These are phyloP conservation scores for Flagelloscypha sp. DNA, from an alignment of 768 basidiomycete species.

Conservation along the genomic window DNA sequence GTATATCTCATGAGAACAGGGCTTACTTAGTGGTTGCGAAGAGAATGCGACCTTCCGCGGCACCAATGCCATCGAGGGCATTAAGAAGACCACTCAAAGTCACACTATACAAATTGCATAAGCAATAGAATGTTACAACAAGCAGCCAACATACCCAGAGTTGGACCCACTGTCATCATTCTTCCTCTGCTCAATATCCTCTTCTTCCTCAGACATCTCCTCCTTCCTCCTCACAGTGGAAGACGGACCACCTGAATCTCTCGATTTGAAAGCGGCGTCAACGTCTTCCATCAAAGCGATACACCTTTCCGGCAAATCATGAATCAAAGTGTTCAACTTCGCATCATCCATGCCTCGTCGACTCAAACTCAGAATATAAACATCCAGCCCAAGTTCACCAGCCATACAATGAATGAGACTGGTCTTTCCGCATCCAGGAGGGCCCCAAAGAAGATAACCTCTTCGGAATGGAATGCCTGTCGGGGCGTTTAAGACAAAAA, in stretches of 20 bases:
- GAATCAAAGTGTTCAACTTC: conserved; percentile 47
- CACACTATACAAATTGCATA: conserved; percentile 70
- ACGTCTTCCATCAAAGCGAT: conserved; percentile 82
- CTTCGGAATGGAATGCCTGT: conserved; percentile 81
- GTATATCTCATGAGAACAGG: no score
- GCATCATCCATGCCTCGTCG: conserved; percentile 56
- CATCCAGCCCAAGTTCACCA: conserved; percentile 67
- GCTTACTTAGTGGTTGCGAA: conserved; percentile 77
- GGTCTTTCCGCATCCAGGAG: conserved; percentile 62
- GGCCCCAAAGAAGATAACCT: conserved; percentile 57
- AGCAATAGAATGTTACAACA: no score
- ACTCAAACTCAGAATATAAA: conserved; percentile 67
- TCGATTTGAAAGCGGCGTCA: conserved; percentile 69
- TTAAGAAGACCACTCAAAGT: conserved; percentile 71
- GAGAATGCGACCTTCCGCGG: conserved; percentile 75
- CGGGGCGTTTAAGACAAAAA: neutral
- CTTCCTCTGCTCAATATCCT: neutral
- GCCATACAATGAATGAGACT: conserved; percentile 70
- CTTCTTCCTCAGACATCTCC: no score
- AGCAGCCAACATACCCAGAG: neutral
- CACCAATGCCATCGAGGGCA: conserved; percentile 71
- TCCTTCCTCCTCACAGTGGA: no score
- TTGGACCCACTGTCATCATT: neutral
- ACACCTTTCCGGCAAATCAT: conserved; percentile 57
- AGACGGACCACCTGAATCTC: conserved; percentile 63